Percentiles rank a stretch among this genome's conserved stretches.
phyloP scores from a whole-genome alignment of 192 early-diverging fungal genomes.

The Umbelopsis sp. region DNA sequence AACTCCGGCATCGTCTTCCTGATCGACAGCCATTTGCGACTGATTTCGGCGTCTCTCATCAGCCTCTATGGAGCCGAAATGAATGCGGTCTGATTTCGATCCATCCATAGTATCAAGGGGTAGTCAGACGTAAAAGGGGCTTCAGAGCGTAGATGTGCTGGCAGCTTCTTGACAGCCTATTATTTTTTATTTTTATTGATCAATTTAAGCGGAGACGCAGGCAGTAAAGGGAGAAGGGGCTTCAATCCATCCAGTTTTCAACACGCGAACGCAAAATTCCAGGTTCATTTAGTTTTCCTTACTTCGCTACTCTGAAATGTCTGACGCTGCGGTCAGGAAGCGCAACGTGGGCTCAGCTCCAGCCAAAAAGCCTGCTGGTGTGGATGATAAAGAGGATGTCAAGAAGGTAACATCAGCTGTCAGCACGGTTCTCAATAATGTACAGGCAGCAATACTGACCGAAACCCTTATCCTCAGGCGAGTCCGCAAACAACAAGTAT shows the following conservation, averaged over 20 bases:
- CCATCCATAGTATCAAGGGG: slow-evolving; percentile 4
- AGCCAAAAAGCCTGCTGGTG: neutral
- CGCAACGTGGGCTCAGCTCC: neutral
- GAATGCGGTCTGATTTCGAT: slow-evolving; percentile 12
- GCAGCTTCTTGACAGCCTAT: neutral
- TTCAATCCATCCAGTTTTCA: neutral
- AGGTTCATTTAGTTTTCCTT: neutral
- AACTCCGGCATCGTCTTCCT: slow-evolving; percentile 32
- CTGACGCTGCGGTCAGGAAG: slow-evolving; percentile 25
- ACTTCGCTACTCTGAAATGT: neutral
- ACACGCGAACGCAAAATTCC: neutral
- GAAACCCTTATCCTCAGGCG: neutral
- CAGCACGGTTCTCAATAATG: neutral
- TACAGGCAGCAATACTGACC: neutral
- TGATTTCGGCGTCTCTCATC: slow-evolving; percentile 14
- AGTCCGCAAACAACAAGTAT: neutral
- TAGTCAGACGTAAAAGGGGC: neutral
- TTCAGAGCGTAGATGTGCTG: neutral
- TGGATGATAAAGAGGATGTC: neutral
- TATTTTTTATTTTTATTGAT: neutral
- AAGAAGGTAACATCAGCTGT: neutral
- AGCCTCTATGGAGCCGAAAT: slow-evolving; percentile 13
- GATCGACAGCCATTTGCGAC: neutral
- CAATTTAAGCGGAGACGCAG: neutral
- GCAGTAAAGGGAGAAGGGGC: neutral